Base-by-base conservation (phyloP, 768 basidiomycete genomes). In the Leccinum fibrillosum region DNA sequence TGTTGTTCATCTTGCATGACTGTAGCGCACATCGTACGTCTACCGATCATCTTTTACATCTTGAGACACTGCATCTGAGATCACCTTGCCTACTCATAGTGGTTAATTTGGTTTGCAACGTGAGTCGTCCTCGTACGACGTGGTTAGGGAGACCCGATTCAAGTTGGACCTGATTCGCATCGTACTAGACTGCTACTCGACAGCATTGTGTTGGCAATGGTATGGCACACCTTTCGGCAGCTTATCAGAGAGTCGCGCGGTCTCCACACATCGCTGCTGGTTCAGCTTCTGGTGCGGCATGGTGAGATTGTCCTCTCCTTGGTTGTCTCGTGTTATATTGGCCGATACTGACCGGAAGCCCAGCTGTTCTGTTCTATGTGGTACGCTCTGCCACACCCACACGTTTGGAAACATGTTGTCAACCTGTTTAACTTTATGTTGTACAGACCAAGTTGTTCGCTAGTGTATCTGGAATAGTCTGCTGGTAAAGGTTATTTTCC, bases 11-110 rank as follows among this genome's bases (percentile, higher is more conserved):
- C 3, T 21, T 48, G 25, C 3, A 19, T 2, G 3, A 30, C 49
- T 30, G 17, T 6, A 63, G 62, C 52, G 45, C 44, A 52, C 13
- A 37, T 23, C 10, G 63, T 64, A 17, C 35, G 63, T 62, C 12
- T 28, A n/a, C 9, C 17, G 10, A 3, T 53, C 44, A 45, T 23
- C 21, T 10, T 28, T 21, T n/a, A n/a, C 8, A 2, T 30, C 0
- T 30, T n/a, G 4, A 52, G 5, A 21, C 5, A 7, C 23, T 7
- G 12, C 42, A 19, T 44, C 21, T 21, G 19, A 59, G n/a, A 30
- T 19, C 26, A n/a, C 49, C n/a, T 7, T n/a, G 15, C 12, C 21
- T 44, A 15, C 39, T 47, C 17, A 8, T 30, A 64, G 63, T 64
- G 63, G 63, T 9, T 48, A 2, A 13, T 35, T 12, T 53, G 57